These are phyloP conservation scores for Raddia guianensis DNA, from an alignment of 176 grass and related monocot genomes.

Conservation along the genomic window DNA sequence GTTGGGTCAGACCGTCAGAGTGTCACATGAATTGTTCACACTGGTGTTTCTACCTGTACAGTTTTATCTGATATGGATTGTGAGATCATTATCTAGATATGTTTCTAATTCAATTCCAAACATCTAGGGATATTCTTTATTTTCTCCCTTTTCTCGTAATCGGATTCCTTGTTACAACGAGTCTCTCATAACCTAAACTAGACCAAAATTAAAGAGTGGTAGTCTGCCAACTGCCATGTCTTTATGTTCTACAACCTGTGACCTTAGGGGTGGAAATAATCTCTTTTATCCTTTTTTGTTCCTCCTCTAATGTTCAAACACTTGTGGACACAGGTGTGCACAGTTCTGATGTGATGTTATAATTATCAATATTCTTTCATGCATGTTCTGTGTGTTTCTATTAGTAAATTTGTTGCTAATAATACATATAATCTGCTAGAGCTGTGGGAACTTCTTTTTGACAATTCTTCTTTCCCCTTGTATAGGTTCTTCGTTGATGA, in stretches of 20 bases:
- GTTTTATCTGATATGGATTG: not conserved
- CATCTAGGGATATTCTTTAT: not conserved
- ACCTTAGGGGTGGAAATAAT: constrained; percentile 6
- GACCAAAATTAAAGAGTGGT: not conserved
- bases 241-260: constrained; percentile 18
- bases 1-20: not conserved
- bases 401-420: constrained; percentile 19
- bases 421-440: not conserved
- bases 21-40: not conserved
- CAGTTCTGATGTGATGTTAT: constrained; percentile 14
- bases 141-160: not conserved
- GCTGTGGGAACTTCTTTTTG: constrained; percentile 5
- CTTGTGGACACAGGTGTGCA: not conserved
- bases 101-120: not conserved
- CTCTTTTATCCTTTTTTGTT: not conserved
- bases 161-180: not conserved
- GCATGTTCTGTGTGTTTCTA: constrained; percentile 17
- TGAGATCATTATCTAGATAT: not conserved
- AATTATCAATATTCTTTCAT: constrained; percentile 17
- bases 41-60: not conserved
- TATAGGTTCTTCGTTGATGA: constrained; percentile 70
- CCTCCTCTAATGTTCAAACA: not conserved
- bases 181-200: constrained; percentile 6
- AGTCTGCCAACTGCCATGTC: constrained; percentile 6
- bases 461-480: constrained; percentile 24